Conservation (phyloP, 176 grass and related monocot genomes). For the Oryza longistaminata region DNA sequence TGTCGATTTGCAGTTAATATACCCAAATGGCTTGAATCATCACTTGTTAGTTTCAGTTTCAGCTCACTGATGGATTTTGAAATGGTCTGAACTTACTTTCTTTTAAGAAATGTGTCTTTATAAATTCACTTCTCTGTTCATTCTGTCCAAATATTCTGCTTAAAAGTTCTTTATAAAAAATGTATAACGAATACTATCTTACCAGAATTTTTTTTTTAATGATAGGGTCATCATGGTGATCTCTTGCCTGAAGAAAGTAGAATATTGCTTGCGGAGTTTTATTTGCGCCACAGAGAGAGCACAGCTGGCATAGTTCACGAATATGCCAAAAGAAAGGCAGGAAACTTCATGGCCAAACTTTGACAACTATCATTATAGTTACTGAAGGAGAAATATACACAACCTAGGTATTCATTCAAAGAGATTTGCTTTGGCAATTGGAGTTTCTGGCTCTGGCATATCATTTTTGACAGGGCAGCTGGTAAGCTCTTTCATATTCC, state of each 20-base stretch:
- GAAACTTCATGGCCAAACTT: constrained; percentile 40
- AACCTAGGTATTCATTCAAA: background rate
- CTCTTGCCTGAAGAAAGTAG: constrained; percentile 78
- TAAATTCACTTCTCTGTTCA: constrained; percentile 17
- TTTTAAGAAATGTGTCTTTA: background rate
- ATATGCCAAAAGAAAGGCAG: constrained; percentile 75
- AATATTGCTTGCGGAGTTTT: constrained; percentile 93
- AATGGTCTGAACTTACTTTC: background rate
- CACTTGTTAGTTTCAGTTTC: constrained; percentile 3
- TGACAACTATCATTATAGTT: constrained; percentile 18
- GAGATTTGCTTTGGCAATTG: constrained; percentile 14
- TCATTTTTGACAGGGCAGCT: constrained; percentile 7
- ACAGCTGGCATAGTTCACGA: constrained; percentile 74
- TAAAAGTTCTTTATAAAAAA: background rate
- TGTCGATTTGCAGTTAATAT: background rate
- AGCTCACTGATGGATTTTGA: background rate
- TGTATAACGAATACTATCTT: constrained; percentile 22
- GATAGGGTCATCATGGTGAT: constrained; percentile 80
- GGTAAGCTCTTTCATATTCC: constrained; percentile 34
- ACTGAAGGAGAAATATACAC: constrained; percentile 4
- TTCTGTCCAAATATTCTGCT: constrained; percentile 14
- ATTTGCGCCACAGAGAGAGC: constrained; percentile 75
- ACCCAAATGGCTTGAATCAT: background rate
- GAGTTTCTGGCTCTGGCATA: background rate
- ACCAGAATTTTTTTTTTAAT: constrained; percentile 29